phyloP scores from a whole-genome alignment of 148 eudicot species.

The Chenopodium suecicum region DNA sequence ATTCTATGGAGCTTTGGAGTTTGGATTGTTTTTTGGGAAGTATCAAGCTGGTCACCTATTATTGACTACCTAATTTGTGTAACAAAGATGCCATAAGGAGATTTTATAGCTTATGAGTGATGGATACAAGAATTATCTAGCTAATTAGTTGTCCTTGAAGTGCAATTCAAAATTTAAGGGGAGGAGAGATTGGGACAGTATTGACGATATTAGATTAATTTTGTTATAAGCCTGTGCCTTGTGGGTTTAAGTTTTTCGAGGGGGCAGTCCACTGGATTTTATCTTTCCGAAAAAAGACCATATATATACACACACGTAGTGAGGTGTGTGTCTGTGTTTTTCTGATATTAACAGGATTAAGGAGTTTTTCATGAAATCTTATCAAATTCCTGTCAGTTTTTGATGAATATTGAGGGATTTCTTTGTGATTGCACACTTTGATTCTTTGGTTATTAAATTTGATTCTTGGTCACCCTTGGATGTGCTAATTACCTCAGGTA shows the following conservation, averaged over 20 bases:
- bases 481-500: slow-evolving; percentile 49
- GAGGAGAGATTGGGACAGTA: not conserved
- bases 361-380: not conserved
- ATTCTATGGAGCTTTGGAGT: not conserved
- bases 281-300: too few relatives aligned
- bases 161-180: too few relatives aligned
- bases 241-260: too few relatives aligned
- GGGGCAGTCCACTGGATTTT: too few relatives aligned
- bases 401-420: too few relatives aligned
- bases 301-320: too few relatives aligned
- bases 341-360: not conserved
- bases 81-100: not conserved
- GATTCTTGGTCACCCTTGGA: not conserved
- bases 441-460: not conserved
- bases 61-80: not conserved
- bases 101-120: not conserved
- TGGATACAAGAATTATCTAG: not conserved
- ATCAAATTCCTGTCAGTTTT: not conserved
- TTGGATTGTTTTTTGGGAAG: not conserved
- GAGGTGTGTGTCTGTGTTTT: too few relatives aligned
- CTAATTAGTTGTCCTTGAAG: not conserved
- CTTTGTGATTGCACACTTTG: not conserved
- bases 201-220: too few relatives aligned
- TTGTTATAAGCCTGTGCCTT: too few relatives aligned
- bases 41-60: not conserved